Conservation (phyloP, 2,329 filamentous ascomycete species). For the Penicillium sp. region DNA sequence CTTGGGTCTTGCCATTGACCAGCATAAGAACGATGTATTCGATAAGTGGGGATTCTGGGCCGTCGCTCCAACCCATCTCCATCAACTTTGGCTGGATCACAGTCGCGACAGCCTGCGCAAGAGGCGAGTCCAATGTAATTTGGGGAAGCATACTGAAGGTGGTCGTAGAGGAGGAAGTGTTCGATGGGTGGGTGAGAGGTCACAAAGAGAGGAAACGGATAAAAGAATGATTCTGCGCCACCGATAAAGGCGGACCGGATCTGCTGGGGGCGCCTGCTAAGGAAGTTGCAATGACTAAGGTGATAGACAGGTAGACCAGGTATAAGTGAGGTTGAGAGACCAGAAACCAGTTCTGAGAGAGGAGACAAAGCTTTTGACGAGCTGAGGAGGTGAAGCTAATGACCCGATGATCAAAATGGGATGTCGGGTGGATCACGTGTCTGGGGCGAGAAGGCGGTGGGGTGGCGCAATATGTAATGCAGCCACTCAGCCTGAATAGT, state of each 20-base stretch:
- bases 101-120: conserved; percentile 77
- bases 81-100: conserved; percentile 86
- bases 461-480: background rate
- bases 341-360: background rate
- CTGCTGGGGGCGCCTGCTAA: conserved; percentile 1
- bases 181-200: background rate
- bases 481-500: too few species aligned
- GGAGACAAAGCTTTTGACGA: background rate
- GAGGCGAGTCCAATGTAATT: conserved; percentile 78
- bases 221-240: conserved; percentile 18
- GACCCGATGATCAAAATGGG: conserved; percentile 6
- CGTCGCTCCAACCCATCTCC: conserved; percentile 87
- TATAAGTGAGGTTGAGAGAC: background rate
- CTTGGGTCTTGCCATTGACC: conserved; percentile 87
- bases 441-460: conserved; percentile 80
- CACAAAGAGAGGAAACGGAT: conserved; percentile 6
- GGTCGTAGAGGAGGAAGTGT: conserved; percentile 1
- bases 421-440: conserved; percentile 1
- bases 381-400: conserved; percentile 3
- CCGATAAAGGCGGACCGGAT: conserved; percentile 11
- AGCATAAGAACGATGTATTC: conserved; percentile 99
- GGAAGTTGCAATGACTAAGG: background rate
- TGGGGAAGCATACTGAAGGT: conserved; percentile 20
- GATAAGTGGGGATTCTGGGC: conserved; percentile 75
- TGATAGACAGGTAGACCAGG: background rate